A percentile compares a stretch with the other conserved stretches of the same genome.
Evolutionary conservation across 225 moss, liverwort and hornwort genomes (phyloP).

Genomic region (Asterella californica): DNA sequence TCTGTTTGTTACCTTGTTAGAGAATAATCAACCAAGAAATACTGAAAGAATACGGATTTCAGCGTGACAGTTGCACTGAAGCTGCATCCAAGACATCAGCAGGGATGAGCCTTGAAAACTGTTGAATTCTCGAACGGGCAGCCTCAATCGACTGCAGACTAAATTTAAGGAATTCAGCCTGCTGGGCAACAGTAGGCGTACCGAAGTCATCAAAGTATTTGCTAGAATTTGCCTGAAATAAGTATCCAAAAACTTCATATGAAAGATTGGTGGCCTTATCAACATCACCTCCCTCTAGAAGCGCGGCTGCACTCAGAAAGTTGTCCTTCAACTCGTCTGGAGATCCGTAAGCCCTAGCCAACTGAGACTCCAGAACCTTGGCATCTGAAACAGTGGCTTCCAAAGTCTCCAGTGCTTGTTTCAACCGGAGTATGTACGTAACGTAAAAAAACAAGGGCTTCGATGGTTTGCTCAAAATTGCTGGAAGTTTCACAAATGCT

Average conservation of each 20-base stretch:
- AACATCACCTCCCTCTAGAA: conserved; percentile 65
- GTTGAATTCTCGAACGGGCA: conserved; percentile 51
- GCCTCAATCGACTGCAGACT: conserved; percentile 69
- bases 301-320: conserved; percentile 76
- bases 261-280: conserved; percentile 65
- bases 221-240: conserved; percentile 79
- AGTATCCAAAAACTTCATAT: conserved; percentile 71
- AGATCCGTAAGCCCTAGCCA: conserved; percentile 52
- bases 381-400: conserved; percentile 64
- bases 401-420: conserved; percentile 49
- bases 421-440: conserved; percentile 68
- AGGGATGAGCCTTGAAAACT: conserved; percentile 61
- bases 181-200: conserved; percentile 60
- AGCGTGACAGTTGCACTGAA: conserved; percentile 47
- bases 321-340: conserved; percentile 58
- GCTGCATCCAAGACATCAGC: conserved; percentile 67
- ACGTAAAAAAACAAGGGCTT: conserved; percentile 92
- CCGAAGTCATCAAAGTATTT: conserved; percentile 85
- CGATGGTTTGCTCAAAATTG: conserved; percentile 56
- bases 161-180: conserved; percentile 90
- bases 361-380: conserved; percentile 46
- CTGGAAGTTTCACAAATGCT: conserved; percentile 84
- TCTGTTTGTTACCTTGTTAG: too few species aligned
- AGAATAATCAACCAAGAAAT: background rate
- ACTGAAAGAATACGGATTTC: conserved; percentile 2